Evolutionary conservation across 148 eudicot genomes (phyloP), one percentile per base, ranked within the genome.

Genomic region (Persicaria maculosa): DNA sequence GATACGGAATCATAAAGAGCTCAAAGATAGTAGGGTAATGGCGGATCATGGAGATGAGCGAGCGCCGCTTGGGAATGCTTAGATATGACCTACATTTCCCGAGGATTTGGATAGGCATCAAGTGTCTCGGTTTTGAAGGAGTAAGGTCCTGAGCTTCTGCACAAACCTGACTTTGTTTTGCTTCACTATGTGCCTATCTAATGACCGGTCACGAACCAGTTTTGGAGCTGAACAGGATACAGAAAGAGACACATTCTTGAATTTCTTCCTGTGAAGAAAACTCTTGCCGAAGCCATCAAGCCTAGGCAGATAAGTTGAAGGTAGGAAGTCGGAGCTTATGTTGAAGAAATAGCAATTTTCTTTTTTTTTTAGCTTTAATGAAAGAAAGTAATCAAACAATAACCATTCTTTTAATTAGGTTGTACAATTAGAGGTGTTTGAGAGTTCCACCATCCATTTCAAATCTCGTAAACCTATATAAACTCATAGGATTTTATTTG

Each of bases 41-140:
- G 54, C 80, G 86, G 44, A 94, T 90, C 98, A 92, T 94, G n/a
- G 84, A 59, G 44, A 91, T 45, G 48, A 94, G 44, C 4, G 97
- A 87, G 15, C 86, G 86, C 31, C 88, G 87, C 77, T 87, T 90
- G 6, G 88, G 76, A 14, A 94, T 79, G 46, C 87, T 57, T 47
- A 94, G 77, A 74, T 90, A 94, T 58, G 88, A 76, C 16, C 91
- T 85, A 72, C 98, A 94, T 82, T 88, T 94, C 50, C 85, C 78
- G 12, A 94, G 92, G 79, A 87, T 74, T 14, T 88, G 86, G 72
- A 94, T 69, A 48, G 89, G 85, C 90, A 94, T 82, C 82, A 77
- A 94, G 74, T 94, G 98, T 72, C 92, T 92, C 20, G 96, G 93
- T 78, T 92, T 94, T 12, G 96, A 94, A 92, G 96, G 72, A 94